Percentiles rank a stretch among this genome's conserved stretches.
These are phyloP conservation scores for Claviceps monticola DNA, from an alignment of 2,329 filamentous ascomycete genomes.

Conservation along the genomic window DNA sequence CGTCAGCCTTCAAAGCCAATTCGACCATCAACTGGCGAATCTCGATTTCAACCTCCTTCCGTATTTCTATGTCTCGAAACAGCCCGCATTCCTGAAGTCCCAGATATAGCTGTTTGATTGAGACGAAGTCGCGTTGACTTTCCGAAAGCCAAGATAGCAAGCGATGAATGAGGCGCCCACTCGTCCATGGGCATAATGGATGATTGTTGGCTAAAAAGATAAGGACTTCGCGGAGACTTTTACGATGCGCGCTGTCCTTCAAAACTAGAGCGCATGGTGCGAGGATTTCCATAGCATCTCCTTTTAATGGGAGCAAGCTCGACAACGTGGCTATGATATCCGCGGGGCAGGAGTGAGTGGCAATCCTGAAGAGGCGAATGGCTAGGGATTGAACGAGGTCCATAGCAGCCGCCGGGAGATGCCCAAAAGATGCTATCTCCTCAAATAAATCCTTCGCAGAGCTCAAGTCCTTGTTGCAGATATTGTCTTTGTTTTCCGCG, in stretches of 20 bases:
- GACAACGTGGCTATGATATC: conserved; percentile 11
- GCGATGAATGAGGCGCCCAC: conserved; percentile 7
- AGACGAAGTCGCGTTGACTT: conserved; percentile 1
- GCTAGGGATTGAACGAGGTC: conserved; percentile 9
- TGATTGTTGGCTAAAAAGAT: conserved; percentile 6
- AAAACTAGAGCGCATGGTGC: not conserved
- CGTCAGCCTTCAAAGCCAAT: conserved; percentile 15
- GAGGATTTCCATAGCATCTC: conserved; percentile 9
- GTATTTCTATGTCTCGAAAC: conserved; percentile 10
- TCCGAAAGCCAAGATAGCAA: conserved; percentile 6
- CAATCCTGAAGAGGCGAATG: conserved; percentile 13
- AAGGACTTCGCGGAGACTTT: conserved; percentile 6
- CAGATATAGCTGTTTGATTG: conserved; percentile 14
- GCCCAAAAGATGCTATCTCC: conserved; percentile 7
- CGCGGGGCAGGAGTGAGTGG: conserved; percentile 8
- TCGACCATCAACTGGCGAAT: conserved; percentile 16
- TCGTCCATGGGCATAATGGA: conserved; percentile 5
- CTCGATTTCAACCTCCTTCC: conserved; percentile 13
- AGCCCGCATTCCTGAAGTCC: conserved; percentile 17
- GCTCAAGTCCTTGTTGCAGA: not conserved
- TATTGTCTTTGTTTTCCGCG: not conserved
- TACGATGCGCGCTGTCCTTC: conserved; percentile 3
- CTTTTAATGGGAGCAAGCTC: conserved; percentile 10
- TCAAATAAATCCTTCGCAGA: conserved; percentile 6
- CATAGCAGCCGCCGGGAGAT: conserved; percentile 5